A percentile compares a stretch with the other conserved stretches of the same genome.
Conservation (phyloP, 1,139 yeast genomes). For the Yamadazyma sp. region DNA sequence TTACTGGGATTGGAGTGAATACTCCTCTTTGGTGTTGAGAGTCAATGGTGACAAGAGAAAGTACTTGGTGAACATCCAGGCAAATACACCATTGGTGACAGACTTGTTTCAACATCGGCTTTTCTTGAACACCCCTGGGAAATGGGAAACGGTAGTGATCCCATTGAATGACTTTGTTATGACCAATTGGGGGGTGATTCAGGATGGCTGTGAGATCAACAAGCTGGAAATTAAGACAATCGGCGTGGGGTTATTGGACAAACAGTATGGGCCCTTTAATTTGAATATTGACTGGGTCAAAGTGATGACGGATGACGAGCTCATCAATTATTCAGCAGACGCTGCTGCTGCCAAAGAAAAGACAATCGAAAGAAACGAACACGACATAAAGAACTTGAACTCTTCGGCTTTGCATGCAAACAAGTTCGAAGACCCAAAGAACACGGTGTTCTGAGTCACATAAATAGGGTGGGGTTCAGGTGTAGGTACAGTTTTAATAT, state of each 20-base stretch:
- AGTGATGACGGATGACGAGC: slow-evolving; percentile 61
- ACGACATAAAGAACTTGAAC: slow-evolving; percentile 23
- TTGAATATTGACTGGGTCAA: slow-evolving; percentile 73
- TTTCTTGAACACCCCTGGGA: slow-evolving; percentile 70
- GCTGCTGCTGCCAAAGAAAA: slow-evolving; percentile 3
- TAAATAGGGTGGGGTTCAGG: not conserved
- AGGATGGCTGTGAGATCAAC: slow-evolving; percentile 63
- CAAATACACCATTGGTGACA: slow-evolving; percentile 74
- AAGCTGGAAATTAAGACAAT: slow-evolving; percentile 67
- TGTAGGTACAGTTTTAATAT: no score
- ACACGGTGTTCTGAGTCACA: slow-evolving; percentile 25
- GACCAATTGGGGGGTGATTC: slow-evolving; percentile 82
- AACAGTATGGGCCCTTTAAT: slow-evolving; percentile 74
- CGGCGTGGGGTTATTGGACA: slow-evolving; percentile 79
- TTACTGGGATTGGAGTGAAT: slow-evolving; percentile 66
- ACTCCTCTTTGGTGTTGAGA: slow-evolving; percentile 60
- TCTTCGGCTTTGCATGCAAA: slow-evolving; percentile 20
- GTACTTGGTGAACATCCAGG: slow-evolving; percentile 78
- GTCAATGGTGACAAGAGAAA: slow-evolving; percentile 76
- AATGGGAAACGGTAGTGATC: slow-evolving; percentile 82
- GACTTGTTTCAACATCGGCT: slow-evolving; percentile 83
- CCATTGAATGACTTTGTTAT: slow-evolving; percentile 78
- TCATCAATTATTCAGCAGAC: slow-evolving; percentile 31
- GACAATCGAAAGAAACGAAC: slow-evolving; percentile 18
- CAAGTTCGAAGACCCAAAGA: slow-evolving; percentile 33